phyloP scores from a whole-genome alignment of 345 rosid species.

The Sonneratia alba region DNA sequence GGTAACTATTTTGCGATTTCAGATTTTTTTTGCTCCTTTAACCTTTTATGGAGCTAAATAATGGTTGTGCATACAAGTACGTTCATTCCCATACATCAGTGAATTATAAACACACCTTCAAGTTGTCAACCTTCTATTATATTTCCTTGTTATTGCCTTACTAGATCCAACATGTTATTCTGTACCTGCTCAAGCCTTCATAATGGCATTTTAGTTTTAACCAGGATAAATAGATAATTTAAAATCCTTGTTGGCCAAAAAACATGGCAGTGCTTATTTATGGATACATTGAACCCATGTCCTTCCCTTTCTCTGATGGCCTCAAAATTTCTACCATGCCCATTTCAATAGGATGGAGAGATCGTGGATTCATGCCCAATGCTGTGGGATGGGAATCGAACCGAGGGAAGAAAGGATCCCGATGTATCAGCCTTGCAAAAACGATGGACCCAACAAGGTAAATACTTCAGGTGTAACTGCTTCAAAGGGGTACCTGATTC shows the following conservation, averaged over 20 bases:
- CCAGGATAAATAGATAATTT: neutral
- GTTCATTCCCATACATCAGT: neutral
- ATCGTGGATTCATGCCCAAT: constrained; percentile 38
- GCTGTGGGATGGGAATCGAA: constrained; percentile 89
- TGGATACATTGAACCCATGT: neutral
- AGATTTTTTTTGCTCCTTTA: constrained; percentile 1
- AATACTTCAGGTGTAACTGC: neutral
- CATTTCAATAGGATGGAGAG: constrained; percentile 34
- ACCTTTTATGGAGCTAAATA: neutral
- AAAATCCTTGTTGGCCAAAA: neutral
- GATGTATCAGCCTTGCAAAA: constrained; percentile 72
- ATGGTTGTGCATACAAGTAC: neutral
- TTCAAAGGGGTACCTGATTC: neutral
- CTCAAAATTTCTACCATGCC: neutral
- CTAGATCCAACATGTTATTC: neutral
- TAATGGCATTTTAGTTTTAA: neutral
- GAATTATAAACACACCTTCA: neutral
- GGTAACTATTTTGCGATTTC: constrained; percentile 21
- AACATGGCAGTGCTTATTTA: neutral
- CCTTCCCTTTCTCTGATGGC: neutral
- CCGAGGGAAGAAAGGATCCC: constrained; percentile 46
- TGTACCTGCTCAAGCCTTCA: neutral
- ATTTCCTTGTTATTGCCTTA: neutral
- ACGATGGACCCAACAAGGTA: constrained; percentile 92
- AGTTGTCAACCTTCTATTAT: neutral